Conservation (phyloP, 208 protist species). For the Naegleria fowleri region DNA sequence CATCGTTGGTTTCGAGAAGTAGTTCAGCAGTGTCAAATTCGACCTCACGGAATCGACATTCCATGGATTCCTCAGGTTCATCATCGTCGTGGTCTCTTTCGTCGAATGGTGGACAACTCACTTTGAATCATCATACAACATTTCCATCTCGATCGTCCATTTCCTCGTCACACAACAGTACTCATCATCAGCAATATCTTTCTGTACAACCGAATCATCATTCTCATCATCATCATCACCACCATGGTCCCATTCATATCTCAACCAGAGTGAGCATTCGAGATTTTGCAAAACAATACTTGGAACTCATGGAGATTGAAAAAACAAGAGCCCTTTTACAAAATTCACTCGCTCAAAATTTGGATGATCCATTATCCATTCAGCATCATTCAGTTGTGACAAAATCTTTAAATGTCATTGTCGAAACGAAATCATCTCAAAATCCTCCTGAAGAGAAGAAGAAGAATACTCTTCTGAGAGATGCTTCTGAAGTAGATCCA, state of each 20-base stretch:
- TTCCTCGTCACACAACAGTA: background rate
- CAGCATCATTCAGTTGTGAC: background rate
- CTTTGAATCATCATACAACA: background rate
- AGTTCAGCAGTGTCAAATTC: too few relatives aligned
- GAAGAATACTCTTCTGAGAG: too few relatives aligned
- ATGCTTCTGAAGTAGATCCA: background rate
- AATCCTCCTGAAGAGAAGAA: too few relatives aligned
- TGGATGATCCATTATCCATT: too few relatives aligned
- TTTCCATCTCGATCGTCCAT: background rate
- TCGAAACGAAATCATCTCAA: background rate
- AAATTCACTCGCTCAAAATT: background rate
- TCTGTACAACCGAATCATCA: background rate
- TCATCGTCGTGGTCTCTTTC: background rate
- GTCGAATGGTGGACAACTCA: background rate
- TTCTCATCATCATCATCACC: background rate
- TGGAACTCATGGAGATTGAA: background rate
- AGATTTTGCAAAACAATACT: background rate
- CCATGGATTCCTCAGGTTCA: background rate
- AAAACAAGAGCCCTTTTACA: background rate
- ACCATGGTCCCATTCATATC: background rate
- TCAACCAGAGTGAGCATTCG: background rate
- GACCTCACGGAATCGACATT: too few relatives aligned
- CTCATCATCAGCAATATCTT: background rate
- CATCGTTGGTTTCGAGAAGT: too few relatives aligned
- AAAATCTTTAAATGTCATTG: background rate